Base-by-base conservation (phyloP, 1,284 basidiomycete species). In the Leccinum fallax region DNA sequence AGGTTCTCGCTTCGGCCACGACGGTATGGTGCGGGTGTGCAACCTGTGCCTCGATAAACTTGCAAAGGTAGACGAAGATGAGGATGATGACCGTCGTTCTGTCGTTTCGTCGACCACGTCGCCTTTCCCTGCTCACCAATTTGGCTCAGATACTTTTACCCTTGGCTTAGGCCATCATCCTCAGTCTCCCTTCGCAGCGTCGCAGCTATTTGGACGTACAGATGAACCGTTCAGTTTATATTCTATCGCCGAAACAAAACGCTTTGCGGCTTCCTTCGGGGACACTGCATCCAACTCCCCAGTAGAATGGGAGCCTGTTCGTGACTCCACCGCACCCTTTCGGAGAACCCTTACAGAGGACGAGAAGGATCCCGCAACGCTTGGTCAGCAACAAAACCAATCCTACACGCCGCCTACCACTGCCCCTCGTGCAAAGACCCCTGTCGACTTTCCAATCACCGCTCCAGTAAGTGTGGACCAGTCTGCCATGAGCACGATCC, bases 31-130 rank as follows among this genome's bases (percentile, higher is more conserved):
- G 60, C 87, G 97, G 61, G 92, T 96, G 11, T 98, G 96, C 79
- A 97, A 98, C 71, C 82, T 97, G 21, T 99, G 97, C 75, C 81
- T 97, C 28, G 91, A 93, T 69, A 95, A 96, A 76, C 85, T 97
- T 61, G 89, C 91, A 59, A 92, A 92, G 67, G 89, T 86, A 21
- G 81, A 82, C 5, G 88, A 91, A 55, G 88, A 92, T 53, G 90
- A 92, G 40, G 91, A 93, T 66, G 93, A 95, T 55, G 92, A 94
- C 67, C 84, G 84, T 52, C 86, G 89, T 53, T 93, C 90, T 10
- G 77, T 94, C 40, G 79, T 85, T n/a, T 92, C 90, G 11, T 87
- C 84, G 26, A 78, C 81, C 8, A 80, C 83, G 4, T 86, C 87
- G 1, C 66, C 71, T 28, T 83, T 81, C 61, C 78, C 81, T 16